A percentile compares a stretch with the other conserved stretches of the same genome.
Conservation (phyloP, 2,329 filamentous ascomycete genomes). For the Neonectria punicea region DNA sequence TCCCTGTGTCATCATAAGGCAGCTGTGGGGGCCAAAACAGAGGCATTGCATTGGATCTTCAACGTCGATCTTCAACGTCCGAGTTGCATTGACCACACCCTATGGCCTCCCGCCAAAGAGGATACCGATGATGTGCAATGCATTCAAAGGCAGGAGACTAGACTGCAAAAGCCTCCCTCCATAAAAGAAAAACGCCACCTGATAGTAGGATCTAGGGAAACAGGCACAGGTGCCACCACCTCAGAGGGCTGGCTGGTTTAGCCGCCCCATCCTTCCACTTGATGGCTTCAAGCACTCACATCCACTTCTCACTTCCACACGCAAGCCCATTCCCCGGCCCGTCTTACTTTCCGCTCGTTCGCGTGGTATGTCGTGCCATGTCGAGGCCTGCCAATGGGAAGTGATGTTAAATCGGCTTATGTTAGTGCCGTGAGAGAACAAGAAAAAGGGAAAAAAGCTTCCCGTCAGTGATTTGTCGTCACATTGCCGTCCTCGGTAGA, state of each 20-base stretch:
- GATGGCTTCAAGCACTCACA: not conserved
- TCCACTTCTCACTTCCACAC: not conserved
- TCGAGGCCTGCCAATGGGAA: not conserved
- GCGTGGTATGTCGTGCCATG: not conserved
- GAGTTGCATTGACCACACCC: slow-evolving; percentile 42
- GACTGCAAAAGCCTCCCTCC: not conserved
- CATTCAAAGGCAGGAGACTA: not conserved
- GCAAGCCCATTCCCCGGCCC: not conserved
- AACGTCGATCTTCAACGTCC: slow-evolving; percentile 9
- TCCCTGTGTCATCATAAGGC: not conserved
- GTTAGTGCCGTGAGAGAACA: not conserved
- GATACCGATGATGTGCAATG: not conserved
- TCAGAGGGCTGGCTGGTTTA: slow-evolving; percentile 13
- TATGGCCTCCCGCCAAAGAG: slow-evolving; percentile 28
- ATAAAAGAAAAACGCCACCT: not conserved
- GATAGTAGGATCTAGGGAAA: slow-evolving; percentile 5
- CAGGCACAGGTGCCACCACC: slow-evolving; percentile 1
- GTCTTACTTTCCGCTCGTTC: not conserved
- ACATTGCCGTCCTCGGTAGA: not conserved
- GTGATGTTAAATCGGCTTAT: not conserved
- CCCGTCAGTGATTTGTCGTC: not conserved
- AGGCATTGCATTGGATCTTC: not conserved
- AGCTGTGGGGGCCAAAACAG: slow-evolving; percentile 15
- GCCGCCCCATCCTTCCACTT: slow-evolving; percentile 28
- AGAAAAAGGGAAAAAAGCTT: not conserved